Evolutionary conservation across 1,284 basidiomycete genomes (phyloP).

Genomic region (Heliocybe sulcata): DNA sequence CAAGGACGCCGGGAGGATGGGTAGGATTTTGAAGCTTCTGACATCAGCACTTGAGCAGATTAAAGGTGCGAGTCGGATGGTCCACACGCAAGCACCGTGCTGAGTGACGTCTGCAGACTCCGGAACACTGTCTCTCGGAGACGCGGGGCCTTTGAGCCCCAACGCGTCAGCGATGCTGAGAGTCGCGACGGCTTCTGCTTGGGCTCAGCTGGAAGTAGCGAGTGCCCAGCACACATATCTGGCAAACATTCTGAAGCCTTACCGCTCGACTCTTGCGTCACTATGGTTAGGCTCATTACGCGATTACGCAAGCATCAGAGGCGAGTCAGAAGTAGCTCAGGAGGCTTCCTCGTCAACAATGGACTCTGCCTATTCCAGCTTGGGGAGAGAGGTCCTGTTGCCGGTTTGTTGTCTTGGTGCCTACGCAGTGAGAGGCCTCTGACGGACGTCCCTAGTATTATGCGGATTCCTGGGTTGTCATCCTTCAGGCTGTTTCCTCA

Average conservation of each 20-base stretch:
- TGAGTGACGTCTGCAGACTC: conserved; percentile 44
- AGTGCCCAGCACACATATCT: conserved; percentile 74
- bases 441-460: conserved; percentile 63
- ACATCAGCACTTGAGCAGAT: conserved; percentile 88
- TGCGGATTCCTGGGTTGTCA: conserved; percentile 73
- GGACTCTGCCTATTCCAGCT: conserved; percentile 79
- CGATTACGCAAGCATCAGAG: conserved; percentile 88
- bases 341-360: conserved; percentile 64
- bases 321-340: conserved; percentile 80
- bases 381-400: conserved; percentile 86
- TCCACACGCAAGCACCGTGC: conserved; percentile 1
- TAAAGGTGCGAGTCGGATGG: conserved; percentile 45
- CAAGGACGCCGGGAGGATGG: conserved; percentile 87
- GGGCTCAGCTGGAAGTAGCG: conserved; percentile 90
- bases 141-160: conserved; percentile 82
- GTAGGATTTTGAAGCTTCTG: conserved; percentile 87
- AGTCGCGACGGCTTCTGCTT: conserved; percentile 90
- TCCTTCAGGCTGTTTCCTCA: conserved; percentile 83
- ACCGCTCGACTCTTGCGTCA: conserved; percentile 66
- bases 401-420: conserved; percentile 50
- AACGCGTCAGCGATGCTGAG: conserved; percentile 95
- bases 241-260: conserved; percentile 77
- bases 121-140: conserved; percentile 81
- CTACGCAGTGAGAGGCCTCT: background rate
- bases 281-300: conserved; percentile 88